Percentiles rank a stretch among this genome's conserved stretches.
phyloP scores from a whole-genome alignment of 129 eudicot genomes.

The Helianthus tuberosus region DNA sequence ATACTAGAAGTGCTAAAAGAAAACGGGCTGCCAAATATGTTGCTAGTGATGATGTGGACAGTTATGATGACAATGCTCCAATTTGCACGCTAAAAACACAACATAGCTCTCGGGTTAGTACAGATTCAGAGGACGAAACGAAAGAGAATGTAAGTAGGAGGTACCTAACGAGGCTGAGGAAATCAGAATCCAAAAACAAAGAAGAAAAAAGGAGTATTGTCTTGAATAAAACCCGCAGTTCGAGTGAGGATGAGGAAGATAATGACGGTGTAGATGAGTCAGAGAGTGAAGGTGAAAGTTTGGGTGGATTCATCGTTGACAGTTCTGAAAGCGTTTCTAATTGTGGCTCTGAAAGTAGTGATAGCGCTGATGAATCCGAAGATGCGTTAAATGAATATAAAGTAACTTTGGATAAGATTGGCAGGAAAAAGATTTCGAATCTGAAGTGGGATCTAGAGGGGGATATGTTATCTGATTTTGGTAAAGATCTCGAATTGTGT shows the following conservation, averaged over 20 bases:
- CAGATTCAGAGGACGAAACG: constrained; percentile 17
- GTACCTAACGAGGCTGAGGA: constrained; percentile 37
- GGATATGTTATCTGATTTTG: constrained; percentile 78
- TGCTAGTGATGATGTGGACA: constrained; percentile 39
- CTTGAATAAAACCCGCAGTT: constrained; percentile 6
- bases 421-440: constrained; percentile 45
- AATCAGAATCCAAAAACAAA: constrained; percentile 18
- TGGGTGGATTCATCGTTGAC: constrained; percentile 60
- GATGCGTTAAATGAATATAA: constrained; percentile 34
- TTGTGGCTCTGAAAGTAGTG: constrained; percentile 27
- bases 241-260: constrained; percentile 34
- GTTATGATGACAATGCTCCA: constrained; percentile 53
- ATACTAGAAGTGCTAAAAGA: constrained; percentile 35
- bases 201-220: constrained; percentile 16
- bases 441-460: constrained; percentile 59
- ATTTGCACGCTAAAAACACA: constrained; percentile 41
- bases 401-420: constrained; percentile 44
- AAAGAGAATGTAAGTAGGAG: constrained; percentile 17
- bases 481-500: constrained; percentile 60
- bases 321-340: constrained; percentile 45
- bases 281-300: constrained; percentile 53
- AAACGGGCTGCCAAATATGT: constrained; percentile 39
- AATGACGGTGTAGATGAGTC: constrained; percentile 44
- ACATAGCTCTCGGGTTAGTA: constrained; percentile 1
- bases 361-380: constrained; percentile 33